Conservation (phyloP, 1,284 basidiomycete genomes). For the Irpex lacteus region DNA sequence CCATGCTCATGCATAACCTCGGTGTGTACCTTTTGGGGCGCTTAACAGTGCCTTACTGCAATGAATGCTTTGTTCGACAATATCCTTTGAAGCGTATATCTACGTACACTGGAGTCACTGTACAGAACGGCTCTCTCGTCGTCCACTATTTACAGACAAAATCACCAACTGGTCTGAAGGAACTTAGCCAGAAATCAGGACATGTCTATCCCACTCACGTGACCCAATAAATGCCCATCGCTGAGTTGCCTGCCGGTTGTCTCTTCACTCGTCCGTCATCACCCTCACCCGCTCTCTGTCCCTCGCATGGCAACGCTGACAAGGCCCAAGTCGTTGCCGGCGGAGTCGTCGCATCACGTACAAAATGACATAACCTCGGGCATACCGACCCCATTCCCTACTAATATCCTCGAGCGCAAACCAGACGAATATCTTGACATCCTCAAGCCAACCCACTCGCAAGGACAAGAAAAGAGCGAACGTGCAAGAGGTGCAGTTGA, state of each 20-base stretch:
- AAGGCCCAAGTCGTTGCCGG: conserved; percentile 14
- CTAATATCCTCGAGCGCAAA: conserved; percentile 17
- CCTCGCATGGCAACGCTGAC: conserved; percentile 25
- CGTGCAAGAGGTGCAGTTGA: not conserved
- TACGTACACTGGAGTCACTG: too few relatives aligned
- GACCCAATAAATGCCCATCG: too few relatives aligned
- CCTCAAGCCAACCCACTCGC: conserved; percentile 25
- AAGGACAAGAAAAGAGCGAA: conserved; percentile 16
- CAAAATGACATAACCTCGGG: conserved; percentile 18
- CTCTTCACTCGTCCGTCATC: not conserved
- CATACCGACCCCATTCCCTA: conserved; percentile 37
- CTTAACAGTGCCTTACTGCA: too few relatives aligned
- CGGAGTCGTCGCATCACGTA: conserved; percentile 1
- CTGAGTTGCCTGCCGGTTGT: not conserved
- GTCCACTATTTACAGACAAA: too few relatives aligned
- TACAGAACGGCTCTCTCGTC: too few relatives aligned
- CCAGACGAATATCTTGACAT: conserved; percentile 26
- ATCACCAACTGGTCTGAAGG: too few relatives aligned
- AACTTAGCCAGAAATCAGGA: too few relatives aligned
- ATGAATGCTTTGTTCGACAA: too few relatives aligned
- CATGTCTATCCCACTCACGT: too few relatives aligned
- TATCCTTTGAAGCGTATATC: too few relatives aligned
- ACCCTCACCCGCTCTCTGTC: conserved; percentile 6
- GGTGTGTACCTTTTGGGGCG: too few relatives aligned
- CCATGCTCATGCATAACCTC: too few relatives aligned